Evolutionary conservation across 2,329 filamentous ascomycete genomes (phyloP), one percentile per base, ranked within the genome.

Genomic region (Scopulariopsis brevicaulis): DNA sequence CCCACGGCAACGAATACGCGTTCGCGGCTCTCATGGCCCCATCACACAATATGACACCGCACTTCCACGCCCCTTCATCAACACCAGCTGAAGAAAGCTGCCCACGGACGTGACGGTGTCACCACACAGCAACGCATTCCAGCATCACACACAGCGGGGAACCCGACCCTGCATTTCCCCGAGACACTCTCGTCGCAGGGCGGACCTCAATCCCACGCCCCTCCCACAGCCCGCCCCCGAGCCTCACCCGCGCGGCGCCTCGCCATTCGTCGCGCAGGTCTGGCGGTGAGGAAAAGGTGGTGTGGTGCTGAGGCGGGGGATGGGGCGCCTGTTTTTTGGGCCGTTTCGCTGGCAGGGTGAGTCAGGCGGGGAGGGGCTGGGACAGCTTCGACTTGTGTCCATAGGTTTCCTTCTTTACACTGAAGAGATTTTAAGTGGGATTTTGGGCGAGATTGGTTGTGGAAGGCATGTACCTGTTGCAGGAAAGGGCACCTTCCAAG

Each of bases 281-380:
- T 53, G 51, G 51, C 51, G 51, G 51, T 53, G 51, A 53, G 51
- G 46, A 53, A 14, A 53, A 53, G 51, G 20, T 53, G 51, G 51
- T 53, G 51, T 53, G 51, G 51, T 18, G 4, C 14, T 22, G 46
- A 22, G 46, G 46, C 14, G 46, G 20, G 46, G 22, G 22, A 50
- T 14, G 46, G 46, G 20, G 46, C 14, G 20, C n/a, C 8, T 3
- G 4, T 50, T 4, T 2, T 34, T 53, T 28, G 24, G 8, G 28
- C 25, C 14, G 12, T 10, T 53, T 53, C 28, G 25, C 4, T 32
- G 28, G 40, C 40, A 11, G 6, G 40, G 24, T 28, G 24, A 53
- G 40, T 46, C 40, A 46, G 40, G 40, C 7, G 40, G 40, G 18
- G 28, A 32, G 28, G 8, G 28, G 28, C n/a, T n/a, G n/a, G n/a